These are phyloP conservation scores for Stephania yunnanensis DNA, from an alignment of 164 flowering plant species.

Conservation along the genomic window DNA sequence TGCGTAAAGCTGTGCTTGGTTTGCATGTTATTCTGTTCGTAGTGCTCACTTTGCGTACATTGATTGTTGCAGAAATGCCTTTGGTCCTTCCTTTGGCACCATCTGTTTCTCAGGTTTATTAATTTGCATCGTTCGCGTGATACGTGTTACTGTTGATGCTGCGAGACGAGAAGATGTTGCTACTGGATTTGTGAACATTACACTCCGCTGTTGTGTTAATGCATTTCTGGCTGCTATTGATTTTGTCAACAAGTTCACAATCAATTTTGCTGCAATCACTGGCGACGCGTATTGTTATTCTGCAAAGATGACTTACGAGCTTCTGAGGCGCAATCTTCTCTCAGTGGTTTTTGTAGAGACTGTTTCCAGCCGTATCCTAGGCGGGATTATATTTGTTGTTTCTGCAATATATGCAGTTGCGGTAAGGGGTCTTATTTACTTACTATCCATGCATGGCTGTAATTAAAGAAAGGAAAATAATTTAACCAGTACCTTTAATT, in stretches of 20 bases:
- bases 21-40: not conserved
- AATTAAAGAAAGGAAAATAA: too few relatives aligned
- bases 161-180: conserved; percentile 49
- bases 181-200: conserved; percentile 50
- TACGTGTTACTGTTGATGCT: conserved; percentile 67
- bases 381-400: conserved; percentile 54
- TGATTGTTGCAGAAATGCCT: conserved; percentile 54
- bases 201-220: conserved; percentile 63
- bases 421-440: conserved; percentile 30
- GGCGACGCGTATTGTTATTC: conserved; percentile 77
- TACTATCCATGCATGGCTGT: not conserved
- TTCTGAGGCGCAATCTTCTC: conserved; percentile 69
- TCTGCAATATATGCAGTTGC: conserved; percentile 63
- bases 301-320: conserved; percentile 83
- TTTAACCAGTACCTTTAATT: too few relatives aligned
- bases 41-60: conserved; percentile 2
- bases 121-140: conserved; percentile 47
- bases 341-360: conserved; percentile 83
- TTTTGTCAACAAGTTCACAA: conserved; percentile 74
- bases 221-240: conserved; percentile 53
- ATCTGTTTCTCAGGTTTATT: conserved; percentile 73
- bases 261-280: conserved; percentile 82
- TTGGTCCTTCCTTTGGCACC: conserved; percentile 79
- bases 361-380: conserved; percentile 62
- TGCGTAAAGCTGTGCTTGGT: too few relatives aligned